Evolutionary conservation across 2,329 filamentous ascomycete species (phyloP).

Genomic region (Aspergillus persii): DNA sequence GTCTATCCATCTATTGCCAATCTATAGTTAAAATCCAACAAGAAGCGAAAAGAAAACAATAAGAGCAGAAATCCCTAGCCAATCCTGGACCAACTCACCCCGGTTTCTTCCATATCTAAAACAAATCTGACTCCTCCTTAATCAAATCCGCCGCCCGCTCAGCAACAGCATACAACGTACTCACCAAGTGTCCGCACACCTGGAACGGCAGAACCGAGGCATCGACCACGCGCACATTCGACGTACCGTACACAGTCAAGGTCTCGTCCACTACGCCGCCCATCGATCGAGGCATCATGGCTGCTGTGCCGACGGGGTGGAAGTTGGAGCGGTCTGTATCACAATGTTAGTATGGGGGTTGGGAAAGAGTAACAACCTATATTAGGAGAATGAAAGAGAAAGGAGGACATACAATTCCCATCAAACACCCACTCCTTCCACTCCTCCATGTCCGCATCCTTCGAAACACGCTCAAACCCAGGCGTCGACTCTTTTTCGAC

Average conservation of each 20-base stretch:
- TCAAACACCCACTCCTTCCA: slow-evolving; percentile 27
- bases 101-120: background rate
- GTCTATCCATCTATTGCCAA: too few relatives aligned
- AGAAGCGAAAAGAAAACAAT: background rate
- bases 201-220: slow-evolving; percentile 33
- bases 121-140: slow-evolving; percentile 15
- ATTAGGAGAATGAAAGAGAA: background rate
- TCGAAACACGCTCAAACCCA: slow-evolving; percentile 18
- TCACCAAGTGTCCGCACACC: slow-evolving; percentile 29
- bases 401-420: slow-evolving; percentile 21
- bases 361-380: background rate
- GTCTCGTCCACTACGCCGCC: slow-evolving; percentile 33
- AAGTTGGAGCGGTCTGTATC: slow-evolving; percentile 26
- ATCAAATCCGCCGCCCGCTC: slow-evolving; percentile 33
- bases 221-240: slow-evolving; percentile 35
- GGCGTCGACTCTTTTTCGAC: slow-evolving; percentile 24
- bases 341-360: background rate
- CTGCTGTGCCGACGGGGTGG: slow-evolving; percentile 32
- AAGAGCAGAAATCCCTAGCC: background rate
- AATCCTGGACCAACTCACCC: too few relatives aligned
- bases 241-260: slow-evolving; percentile 34
- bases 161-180: slow-evolving; percentile 32
- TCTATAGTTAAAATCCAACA: too few relatives aligned
- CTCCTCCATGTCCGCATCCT: slow-evolving; percentile 15
- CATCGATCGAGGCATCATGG: slow-evolving; percentile 31